Evolutionary conservation across 257 asterid genomes (phyloP), one percentile per base, ranked within the genome.

Genomic region (Euphrasia confusa): DNA sequence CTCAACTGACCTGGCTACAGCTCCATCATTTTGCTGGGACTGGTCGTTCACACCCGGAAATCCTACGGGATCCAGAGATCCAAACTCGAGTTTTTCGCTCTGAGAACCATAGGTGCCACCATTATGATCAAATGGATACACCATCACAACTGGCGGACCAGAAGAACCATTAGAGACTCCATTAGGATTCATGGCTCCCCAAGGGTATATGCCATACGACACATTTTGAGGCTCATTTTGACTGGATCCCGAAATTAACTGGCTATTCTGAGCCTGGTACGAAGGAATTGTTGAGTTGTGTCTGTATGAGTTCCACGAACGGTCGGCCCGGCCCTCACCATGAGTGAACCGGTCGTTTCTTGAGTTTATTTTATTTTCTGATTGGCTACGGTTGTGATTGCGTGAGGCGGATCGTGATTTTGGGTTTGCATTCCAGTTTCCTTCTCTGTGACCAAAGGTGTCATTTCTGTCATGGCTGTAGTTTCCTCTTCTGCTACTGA

Each of bases 41-140:
- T 32, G 45, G 66, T 87, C 97, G 61, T 70, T 84, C 27, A 63
- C 42, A 53, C 83, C 88, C 15, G 84, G 75, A 60, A 82, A 82
- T 57, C 84, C 95, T 48, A 78, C 77, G 9, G 87, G 88, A 66
- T 88, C 88, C 21, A 92, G 70, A 37, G 99, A 81, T 55, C 96
- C 96, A 71, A 92, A 89, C 77, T 92, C 99, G 37, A 84, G 86
- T 71, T 76, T 95, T 56, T 92, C 99, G 58, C 80, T 77, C 61
- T 74, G 89, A 69, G 80, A 72, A 64, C 80, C 82, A 63, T 83
- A 79, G 45, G 48, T 18, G 54, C 76, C 79, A 72, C 74, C 15
- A 18, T 18, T 76, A 42, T 84, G 83, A 35, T 86, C 96, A 73
- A 68, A 79, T 18, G 96, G 98, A 79, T 88, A 88, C 45, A 88